phyloP scores from a whole-genome alignment of 768 basidiomycete species.

The Leccinum subgranulosum region DNA sequence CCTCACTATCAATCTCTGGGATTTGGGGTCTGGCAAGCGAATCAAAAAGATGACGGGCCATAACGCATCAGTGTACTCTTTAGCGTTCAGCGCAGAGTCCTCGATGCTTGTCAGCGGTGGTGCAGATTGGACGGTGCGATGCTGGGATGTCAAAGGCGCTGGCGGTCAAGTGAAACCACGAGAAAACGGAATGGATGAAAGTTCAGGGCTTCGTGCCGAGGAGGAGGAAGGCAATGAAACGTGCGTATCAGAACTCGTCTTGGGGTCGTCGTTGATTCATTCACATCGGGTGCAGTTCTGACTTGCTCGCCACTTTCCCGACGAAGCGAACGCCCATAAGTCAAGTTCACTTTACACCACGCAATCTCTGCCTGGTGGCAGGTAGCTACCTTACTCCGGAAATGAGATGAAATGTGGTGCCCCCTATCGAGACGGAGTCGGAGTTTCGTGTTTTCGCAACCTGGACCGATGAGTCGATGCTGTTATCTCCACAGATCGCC shows the following conservation, averaged over 20 bases:
- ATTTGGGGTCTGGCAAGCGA: slow-evolving; percentile 88
- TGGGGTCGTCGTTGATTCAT: background rate
- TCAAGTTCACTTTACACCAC: slow-evolving; percentile 90
- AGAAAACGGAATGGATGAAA: slow-evolving; percentile 49
- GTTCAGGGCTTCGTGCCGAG: slow-evolving; percentile 32
- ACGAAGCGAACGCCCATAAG: slow-evolving; percentile 95
- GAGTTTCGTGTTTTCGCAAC: background rate
- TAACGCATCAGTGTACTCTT: slow-evolving; percentile 80
- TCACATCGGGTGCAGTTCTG: slow-evolving; percentile 49
- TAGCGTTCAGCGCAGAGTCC: slow-evolving; percentile 91
- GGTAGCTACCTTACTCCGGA: slow-evolving; percentile 70
- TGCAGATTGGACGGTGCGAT: slow-evolving; percentile 95
- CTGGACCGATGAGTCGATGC: background rate
- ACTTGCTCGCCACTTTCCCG: slow-evolving; percentile 86
- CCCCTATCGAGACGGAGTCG: background rate
- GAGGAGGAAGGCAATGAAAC: slow-evolving; percentile 64
- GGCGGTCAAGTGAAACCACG: slow-evolving; percentile 63
- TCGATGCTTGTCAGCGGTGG: slow-evolving; percentile 87
- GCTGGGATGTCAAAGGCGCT: slow-evolving; percentile 89
- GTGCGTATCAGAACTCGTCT: slow-evolving; percentile 42
- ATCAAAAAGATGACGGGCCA: slow-evolving; percentile 98
- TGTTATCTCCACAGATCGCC: background rate
- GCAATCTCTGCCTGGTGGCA: slow-evolving; percentile 89
- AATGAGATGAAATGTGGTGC: slow-evolving; percentile 33
- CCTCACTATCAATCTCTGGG: slow-evolving; percentile 93